A percentile compares a stretch with the other conserved stretches of the same genome.
Evolutionary conservation across 176 grass and related monocot genomes (phyloP).

Genomic region (Rhynchospora breviuscula): DNA sequence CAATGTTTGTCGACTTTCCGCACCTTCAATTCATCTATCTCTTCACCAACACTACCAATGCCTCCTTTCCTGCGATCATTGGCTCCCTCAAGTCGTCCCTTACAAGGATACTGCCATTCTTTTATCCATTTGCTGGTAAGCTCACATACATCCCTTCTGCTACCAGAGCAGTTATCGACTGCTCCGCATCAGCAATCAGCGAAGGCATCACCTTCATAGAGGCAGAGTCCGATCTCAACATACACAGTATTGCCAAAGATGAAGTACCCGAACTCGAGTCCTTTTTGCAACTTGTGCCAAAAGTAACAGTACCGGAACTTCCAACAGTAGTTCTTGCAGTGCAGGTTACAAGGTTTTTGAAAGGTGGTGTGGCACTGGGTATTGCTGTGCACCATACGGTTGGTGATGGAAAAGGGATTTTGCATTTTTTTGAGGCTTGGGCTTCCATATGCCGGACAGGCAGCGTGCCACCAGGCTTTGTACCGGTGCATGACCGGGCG

Average conservation of each 20-base stretch:
- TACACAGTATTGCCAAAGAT: constrained; percentile 2
- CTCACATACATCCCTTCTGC: not conserved
- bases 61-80: not conserved
- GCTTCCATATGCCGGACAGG: not conserved
- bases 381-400: not conserved
- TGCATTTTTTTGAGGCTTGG: constrained; percentile 15
- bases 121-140: constrained; percentile 18
- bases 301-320: not conserved
- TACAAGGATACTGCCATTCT: not conserved
- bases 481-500: not conserved
- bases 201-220: constrained; percentile 4
- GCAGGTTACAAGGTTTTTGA: constrained; percentile 13
- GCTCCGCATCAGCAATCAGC: not conserved
- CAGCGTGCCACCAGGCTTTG: not conserved
- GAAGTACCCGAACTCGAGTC: not conserved
- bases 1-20: not conserved
- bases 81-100: constrained; percentile 14
- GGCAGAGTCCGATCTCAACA: constrained; percentile 10
- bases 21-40: constrained; percentile 12
- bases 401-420: constrained; percentile 4
- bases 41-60: not conserved
- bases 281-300: constrained; percentile 9
- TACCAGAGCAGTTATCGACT: not conserved
- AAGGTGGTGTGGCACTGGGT: constrained; percentile 10
- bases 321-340: constrained; percentile 3